Base-by-base conservation (phyloP, 1,284 basidiomycete genomes). In the Singerocomus inundabilis region DNA sequence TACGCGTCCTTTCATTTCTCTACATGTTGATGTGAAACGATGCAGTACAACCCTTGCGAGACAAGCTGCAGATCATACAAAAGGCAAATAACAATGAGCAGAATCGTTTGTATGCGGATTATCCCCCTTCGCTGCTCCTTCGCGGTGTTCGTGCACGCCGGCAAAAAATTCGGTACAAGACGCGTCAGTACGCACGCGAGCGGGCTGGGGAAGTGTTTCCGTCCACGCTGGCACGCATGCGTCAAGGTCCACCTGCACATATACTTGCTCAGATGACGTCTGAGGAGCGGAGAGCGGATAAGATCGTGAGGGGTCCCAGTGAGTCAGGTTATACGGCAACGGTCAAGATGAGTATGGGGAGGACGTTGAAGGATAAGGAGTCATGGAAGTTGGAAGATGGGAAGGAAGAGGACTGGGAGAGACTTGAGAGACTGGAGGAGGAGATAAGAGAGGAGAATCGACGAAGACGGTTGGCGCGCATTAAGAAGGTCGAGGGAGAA, bases 301-400 rank as follows among this genome's bases (percentile, higher is more conserved):
- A 65, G 55, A 67, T 81, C 9, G 69, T 74, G 45, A 70, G 82
- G 45, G 71, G 72, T 35, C 72, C 78, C 1, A 77, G 80, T 50
- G 81, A 84, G 61, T 82, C 79, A 0, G 86, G 87, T 13, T 88
- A 85, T 60, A 75, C 81, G 1, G 85, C 69, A 4, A 46, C 30
- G 15, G 57, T 68, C 21, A 66, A 66, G 55, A 48, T 53, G 53
- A 69, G 62, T 57, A 58, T 80, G 49, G 81, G 84, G 1, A 72
- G 73, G 51, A 78, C 73, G 59, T 53, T 84, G 56, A 69, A 69
- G 54, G 65, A 78, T 48, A 70, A 71, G 1, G 72, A 60, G 30
- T 60, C 57, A 33, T 81, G 76, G 69, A 74, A 69, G 59, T 67
- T 67, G 26, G 79, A 82, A 48, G 64, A 71, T 16, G 74, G 78